Conservation (phyloP, 108 stramenopile genomes). For the Nitzschia sp. region DNA sequence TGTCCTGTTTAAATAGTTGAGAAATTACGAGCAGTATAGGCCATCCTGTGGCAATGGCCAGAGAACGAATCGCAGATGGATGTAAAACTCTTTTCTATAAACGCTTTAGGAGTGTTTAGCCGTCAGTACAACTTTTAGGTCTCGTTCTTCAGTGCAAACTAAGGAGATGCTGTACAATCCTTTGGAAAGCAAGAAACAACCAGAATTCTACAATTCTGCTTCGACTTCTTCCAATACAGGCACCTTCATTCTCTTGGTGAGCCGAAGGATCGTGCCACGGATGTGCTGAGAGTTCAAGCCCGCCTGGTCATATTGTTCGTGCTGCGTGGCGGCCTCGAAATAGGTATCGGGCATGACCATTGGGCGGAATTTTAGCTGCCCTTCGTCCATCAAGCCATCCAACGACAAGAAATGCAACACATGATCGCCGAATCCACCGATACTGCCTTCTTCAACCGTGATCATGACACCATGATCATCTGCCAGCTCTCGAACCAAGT, state of each 20-base stretch:
- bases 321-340: slow-evolving; percentile 95
- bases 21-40: too few relatives aligned
- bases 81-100: not conserved
- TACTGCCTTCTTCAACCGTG: slow-evolving; percentile 94
- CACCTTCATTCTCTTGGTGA: slow-evolving; percentile 70
- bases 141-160: too few relatives aligned
- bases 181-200: not conserved
- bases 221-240: slow-evolving; percentile 49
- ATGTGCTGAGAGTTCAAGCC: slow-evolving; percentile 93
- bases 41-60: too few relatives aligned
- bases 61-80: too few relatives aligned
- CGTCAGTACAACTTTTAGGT: not conserved
- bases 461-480: slow-evolving; percentile 89
- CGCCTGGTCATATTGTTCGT: slow-evolving; percentile 96
- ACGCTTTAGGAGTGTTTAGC: not conserved
- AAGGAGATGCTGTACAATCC: too few relatives aligned
- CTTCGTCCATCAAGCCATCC: slow-evolving; percentile 91
- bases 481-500: slow-evolving; percentile 88
- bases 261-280: slow-evolving; percentile 78
- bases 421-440: slow-evolving; percentile 95
- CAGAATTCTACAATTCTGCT: not conserved
- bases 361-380: slow-evolving; percentile 90
- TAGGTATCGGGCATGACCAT: slow-evolving; percentile 96
- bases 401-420: slow-evolving; percentile 93
- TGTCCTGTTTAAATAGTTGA: too few relatives aligned